A percentile compares a stretch with the other conserved stretches of the same genome.
These are phyloP conservation scores for Claviceps pazoutovae DNA, from an alignment of 2,329 filamentous ascomycete genomes.

Conservation along the genomic window DNA sequence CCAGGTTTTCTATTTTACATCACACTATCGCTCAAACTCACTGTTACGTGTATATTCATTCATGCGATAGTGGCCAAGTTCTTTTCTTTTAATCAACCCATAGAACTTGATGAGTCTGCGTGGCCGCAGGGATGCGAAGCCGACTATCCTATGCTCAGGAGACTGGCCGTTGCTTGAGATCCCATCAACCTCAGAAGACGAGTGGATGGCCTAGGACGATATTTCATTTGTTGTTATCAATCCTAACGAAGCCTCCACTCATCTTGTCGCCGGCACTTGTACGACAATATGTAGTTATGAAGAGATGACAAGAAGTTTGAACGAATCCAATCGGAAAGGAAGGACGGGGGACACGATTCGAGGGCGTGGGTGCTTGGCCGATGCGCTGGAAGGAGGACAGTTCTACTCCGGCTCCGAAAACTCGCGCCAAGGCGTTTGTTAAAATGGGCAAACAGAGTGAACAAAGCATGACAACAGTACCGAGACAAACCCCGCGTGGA, in stretches of 20 bases:
- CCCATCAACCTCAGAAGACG: too few species aligned
- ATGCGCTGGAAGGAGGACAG: neutral
- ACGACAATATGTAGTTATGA: neutral
- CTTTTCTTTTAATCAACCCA: too few species aligned
- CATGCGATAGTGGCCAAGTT: neutral
- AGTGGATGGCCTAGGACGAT: neutral
- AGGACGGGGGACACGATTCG: neutral
- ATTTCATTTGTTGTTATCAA: slow-evolving; percentile 2
- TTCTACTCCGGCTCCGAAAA: too few species aligned
- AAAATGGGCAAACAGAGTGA: too few species aligned
- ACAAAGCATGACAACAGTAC: too few species aligned
- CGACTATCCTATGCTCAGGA: too few species aligned
- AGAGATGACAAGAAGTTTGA: neutral
- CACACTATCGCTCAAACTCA: neutral
- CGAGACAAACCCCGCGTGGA: too few species aligned
- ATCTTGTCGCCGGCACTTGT: neutral
- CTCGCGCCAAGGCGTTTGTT: too few species aligned
- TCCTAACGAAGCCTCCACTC: neutral
- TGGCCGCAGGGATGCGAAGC: too few species aligned
- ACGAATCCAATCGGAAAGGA: neutral
- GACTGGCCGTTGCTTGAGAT: neutral
- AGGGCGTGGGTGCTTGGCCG: too few species aligned
- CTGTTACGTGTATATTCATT: neutral
- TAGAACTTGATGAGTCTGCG: too few species aligned
- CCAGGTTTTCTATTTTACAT: neutral